A percentile compares a stretch with the other conserved stretches of the same genome.
Evolutionary conservation across 1,284 basidiomycete species (phyloP).

Genomic region (Omphalotus olearius): DNA sequence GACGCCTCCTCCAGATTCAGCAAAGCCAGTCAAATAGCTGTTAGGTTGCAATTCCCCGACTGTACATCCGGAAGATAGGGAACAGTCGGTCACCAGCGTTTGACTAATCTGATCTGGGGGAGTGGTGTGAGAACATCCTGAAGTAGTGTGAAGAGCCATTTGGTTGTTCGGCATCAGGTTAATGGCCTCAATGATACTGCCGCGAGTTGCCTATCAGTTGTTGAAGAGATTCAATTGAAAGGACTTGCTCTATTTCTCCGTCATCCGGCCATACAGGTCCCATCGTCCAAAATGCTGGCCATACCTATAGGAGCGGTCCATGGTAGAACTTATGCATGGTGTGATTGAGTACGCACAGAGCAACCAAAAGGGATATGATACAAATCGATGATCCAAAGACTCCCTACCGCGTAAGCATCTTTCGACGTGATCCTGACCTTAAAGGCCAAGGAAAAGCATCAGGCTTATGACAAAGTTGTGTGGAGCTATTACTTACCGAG

Average conservation of each 20-base stretch:
- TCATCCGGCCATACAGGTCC: slow-evolving; percentile 50
- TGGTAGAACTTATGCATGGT: neutral
- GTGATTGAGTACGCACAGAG: slow-evolving; percentile 28
- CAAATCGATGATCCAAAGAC: slow-evolving; percentile 57
- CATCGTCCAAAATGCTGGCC: slow-evolving; percentile 53
- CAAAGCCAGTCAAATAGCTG: slow-evolving; percentile 53
- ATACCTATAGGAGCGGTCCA: slow-evolving; percentile 28
- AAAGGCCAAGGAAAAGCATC: neutral
- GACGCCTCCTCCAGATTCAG: slow-evolving; percentile 57
- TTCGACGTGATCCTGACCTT: slow-evolving; percentile 49
- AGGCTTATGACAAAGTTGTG: slow-evolving; percentile 12
- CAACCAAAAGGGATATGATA: slow-evolving; percentile 58
- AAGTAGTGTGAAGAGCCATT: slow-evolving; percentile 41
- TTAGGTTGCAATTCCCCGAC: slow-evolving; percentile 45
- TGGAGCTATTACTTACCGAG: slow-evolving; percentile 34
- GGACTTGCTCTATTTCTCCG: slow-evolving; percentile 49
- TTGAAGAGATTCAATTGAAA: neutral
- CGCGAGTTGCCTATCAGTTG: neutral
- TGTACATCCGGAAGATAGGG: slow-evolving; percentile 46
- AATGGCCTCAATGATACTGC: slow-evolving; percentile 44
- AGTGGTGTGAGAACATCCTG: slow-evolving; percentile 28
- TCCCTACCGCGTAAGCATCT: slow-evolving; percentile 46
- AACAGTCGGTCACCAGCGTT: slow-evolving; percentile 36
- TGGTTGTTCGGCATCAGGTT: slow-evolving; percentile 41
- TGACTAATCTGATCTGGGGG: slow-evolving; percentile 32